Percentiles rank a stretch among this genome's conserved stretches.
Evolutionary conservation across 2,329 filamentous ascomycete species (phyloP).

Genomic region (Fusarium continuum): DNA sequence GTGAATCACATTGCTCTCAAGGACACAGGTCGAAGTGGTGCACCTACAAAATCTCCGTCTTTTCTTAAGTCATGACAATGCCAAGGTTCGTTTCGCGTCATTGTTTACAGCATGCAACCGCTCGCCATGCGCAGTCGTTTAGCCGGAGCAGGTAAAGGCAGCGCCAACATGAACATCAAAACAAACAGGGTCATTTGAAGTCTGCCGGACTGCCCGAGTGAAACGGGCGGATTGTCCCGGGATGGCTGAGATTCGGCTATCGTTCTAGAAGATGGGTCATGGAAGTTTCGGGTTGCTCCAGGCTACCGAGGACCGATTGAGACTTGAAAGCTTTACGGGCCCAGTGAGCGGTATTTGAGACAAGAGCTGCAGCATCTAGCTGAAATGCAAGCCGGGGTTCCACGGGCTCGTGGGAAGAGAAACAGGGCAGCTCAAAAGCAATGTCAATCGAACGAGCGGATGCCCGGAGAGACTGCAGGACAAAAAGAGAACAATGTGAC

Average conservation of each 20-base stretch:
- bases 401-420: slow-evolving; percentile 2
- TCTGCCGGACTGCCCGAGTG: background rate
- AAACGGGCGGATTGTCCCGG: slow-evolving; percentile 5
- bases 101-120: background rate
- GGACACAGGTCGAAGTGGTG: background rate
- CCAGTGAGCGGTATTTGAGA: background rate
- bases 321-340: background rate
- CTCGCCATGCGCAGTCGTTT: background rate
- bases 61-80: slow-evolving; percentile 31
- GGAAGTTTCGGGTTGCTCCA: slow-evolving; percentile 9
- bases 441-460: slow-evolving; percentile 3
- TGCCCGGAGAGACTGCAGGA: slow-evolving; percentile 1
- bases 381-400: slow-evolving; percentile 2
- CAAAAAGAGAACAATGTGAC: slow-evolving; percentile 19
- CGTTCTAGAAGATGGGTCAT: slow-evolving; percentile 15
- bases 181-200: background rate
- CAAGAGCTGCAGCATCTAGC: background rate
- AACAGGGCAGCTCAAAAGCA: slow-evolving; percentile 4
- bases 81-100: background rate
- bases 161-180: background rate
- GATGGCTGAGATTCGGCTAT: background rate
- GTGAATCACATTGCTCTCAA: slow-evolving; percentile 62
- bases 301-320: background rate
- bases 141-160: background rate
- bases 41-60: background rate